These are phyloP conservation scores for Gastrolobium bilobum DNA, from an alignment of 306 rosid genomes.

Conservation along the genomic window DNA sequence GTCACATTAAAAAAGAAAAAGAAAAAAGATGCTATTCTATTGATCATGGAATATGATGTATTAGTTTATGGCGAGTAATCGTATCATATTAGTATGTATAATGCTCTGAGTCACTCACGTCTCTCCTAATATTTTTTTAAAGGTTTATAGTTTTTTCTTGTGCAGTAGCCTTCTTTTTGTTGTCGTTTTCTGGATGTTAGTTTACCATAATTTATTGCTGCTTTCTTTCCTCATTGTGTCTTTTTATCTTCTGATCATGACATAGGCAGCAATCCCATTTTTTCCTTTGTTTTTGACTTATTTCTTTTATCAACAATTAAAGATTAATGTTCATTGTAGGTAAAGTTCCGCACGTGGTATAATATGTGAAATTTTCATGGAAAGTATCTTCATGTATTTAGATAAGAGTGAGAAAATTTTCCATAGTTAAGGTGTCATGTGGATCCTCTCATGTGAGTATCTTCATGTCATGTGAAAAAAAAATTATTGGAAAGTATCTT, in stretches of 20 bases:
- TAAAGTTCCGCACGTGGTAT: too few relatives aligned
- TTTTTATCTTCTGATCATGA: background rate
- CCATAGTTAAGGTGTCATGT: too few relatives aligned
- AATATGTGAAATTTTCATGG: too few relatives aligned
- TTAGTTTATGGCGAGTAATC: constrained; percentile 15
- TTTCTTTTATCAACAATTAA: background rate
- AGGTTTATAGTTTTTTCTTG: background rate
- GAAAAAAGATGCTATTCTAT: constrained; percentile 9
- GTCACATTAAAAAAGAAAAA: background rate
- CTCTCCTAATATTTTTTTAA: background rate
- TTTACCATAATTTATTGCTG: background rate
- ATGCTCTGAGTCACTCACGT: background rate
- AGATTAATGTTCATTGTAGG: background rate
- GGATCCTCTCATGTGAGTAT: too few relatives aligned
- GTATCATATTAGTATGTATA: constrained; percentile 3
- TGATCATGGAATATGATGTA: constrained; percentile 36
- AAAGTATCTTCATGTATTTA: too few relatives aligned
- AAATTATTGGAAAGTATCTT: too few relatives aligned
- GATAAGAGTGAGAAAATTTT: too few relatives aligned
- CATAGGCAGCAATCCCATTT: background rate
- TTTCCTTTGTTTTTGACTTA: background rate
- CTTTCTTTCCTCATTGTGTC: background rate
- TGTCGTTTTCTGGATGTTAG: background rate
- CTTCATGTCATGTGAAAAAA: too few relatives aligned
- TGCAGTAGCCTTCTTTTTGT: background rate